Conservation (phyloP, 495 filamentous ascomycete species). For the Rostrohypoxylon terebratum region DNA sequence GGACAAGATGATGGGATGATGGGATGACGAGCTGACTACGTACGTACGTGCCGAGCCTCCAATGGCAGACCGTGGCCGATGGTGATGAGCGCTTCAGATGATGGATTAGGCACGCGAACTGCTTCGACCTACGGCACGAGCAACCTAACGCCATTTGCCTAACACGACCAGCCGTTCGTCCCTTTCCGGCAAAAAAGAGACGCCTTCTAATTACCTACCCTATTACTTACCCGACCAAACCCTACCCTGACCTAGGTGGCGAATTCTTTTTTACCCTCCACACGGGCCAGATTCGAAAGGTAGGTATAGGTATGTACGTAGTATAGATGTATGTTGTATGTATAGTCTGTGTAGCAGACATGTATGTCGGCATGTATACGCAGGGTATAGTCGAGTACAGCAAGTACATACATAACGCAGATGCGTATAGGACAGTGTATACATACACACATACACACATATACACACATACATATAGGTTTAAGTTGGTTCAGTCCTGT, state of each 20-base stretch:
- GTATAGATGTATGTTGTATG: neutral
- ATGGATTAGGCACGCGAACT: conserved; percentile 4
- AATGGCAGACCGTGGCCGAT: neutral
- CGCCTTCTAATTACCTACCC: neutral
- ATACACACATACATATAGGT: too few relatives aligned
- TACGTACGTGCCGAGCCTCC: neutral
- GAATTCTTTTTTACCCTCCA: neutral
- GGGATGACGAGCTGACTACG: neutral
- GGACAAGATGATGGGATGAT: neutral
- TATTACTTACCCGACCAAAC: neutral
- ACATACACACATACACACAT: neutral
- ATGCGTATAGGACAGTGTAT: conserved; percentile 4
- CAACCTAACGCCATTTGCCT: conserved; percentile 5
- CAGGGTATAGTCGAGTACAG: conserved; percentile 11
- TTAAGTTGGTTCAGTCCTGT: conserved; percentile 5
- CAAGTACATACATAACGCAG: conserved; percentile 4
- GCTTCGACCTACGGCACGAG: neutral
- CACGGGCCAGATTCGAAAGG: neutral
- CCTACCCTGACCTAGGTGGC: conserved; percentile 14
- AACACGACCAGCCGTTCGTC: neutral
- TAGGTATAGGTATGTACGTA: neutral
- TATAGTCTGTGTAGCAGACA: neutral
- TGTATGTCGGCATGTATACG: neutral
- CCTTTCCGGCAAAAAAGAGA: neutral
- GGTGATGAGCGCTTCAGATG: neutral